Conservation (phyloP, 2,329 filamentous ascomycete species). For the Grosmannia huntii region DNA sequence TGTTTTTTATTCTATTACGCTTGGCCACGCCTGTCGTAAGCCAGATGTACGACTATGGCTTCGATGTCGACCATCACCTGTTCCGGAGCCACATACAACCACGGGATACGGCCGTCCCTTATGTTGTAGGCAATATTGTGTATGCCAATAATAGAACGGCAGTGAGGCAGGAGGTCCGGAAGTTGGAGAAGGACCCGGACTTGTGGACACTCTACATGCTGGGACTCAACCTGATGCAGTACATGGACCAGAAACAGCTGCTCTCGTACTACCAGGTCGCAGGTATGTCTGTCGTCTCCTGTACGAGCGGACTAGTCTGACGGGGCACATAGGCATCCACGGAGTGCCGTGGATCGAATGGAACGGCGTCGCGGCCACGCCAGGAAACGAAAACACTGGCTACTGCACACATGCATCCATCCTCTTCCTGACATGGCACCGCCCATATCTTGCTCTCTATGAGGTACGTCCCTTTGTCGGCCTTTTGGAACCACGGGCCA, state of each 20-base stretch:
- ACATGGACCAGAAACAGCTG: conserved; percentile 44
- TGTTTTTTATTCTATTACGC: neutral
- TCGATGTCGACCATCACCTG: conserved; percentile 23
- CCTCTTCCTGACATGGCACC: conserved; percentile 73
- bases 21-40: neutral
- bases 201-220: conserved; percentile 68
- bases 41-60: conserved; percentile 38
- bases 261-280: conserved; percentile 70
- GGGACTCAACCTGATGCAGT: conserved; percentile 60
- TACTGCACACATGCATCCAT: conserved; percentile 66
- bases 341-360: conserved; percentile 53
- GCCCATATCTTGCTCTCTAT: conserved; percentile 58
- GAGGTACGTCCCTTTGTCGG: conserved; percentile 27
- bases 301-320: neutral
- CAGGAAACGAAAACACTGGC: conserved; percentile 44
- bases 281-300: conserved; percentile 17
- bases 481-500: too few relatives aligned
- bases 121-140: conserved; percentile 29
- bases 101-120: conserved; percentile 10
- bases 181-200: conserved; percentile 49
- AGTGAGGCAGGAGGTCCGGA: conserved; percentile 52
- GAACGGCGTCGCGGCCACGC: conserved; percentile 35
- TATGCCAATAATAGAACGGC: conserved; percentile 20
- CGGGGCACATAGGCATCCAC: conserved; percentile 52
- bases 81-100: conserved; percentile 26